Conservation (phyloP, 352 stramenopile species). For the Halophytophthora batemanensis region DNA sequence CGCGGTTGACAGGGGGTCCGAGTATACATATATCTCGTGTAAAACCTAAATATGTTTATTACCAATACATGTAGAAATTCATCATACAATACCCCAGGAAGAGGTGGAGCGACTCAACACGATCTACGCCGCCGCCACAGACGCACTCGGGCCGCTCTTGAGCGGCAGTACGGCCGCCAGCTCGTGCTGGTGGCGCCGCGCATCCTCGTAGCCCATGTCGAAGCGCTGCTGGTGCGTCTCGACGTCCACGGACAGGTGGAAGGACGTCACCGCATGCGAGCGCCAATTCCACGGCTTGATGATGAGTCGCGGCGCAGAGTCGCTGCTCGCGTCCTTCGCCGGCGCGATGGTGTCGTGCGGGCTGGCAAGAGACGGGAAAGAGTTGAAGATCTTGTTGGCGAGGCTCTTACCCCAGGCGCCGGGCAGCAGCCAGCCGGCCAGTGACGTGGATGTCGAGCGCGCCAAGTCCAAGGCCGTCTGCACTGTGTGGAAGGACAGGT, state of each 20-base stretch:
- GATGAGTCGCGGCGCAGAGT: conserved; percentile 33
- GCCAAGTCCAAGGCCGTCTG: conserved; percentile 44
- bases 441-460: conserved; percentile 28
- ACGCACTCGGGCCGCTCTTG: conserved; percentile 13
- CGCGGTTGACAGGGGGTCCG: no score
- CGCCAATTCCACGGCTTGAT: conserved; percentile 68
- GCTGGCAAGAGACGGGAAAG: conserved; percentile 40
- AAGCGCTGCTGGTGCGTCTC: conserved; percentile 50
- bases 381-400: conserved; percentile 39
- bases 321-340: conserved; percentile 1
- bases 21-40: no score
- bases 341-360: conserved; percentile 49
- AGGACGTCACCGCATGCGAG: conserved; percentile 41
- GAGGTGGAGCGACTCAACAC: no score
- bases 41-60: no score
- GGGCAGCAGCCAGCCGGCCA: conserved; percentile 41
- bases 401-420: conserved; percentile 38
- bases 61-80: no score
- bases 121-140: no score
- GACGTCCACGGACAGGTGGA: conserved; percentile 60
- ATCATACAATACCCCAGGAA: no score
- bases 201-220: conserved; percentile 60
- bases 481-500: conserved; percentile 49
- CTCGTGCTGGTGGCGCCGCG: conserved; percentile 47
- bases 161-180: conserved; percentile 36